A percentile compares a stretch with the other conserved stretches of the same genome.
Conservation (phyloP, 169 alveolate genomes). For the Babesia gibsoni region DNA sequence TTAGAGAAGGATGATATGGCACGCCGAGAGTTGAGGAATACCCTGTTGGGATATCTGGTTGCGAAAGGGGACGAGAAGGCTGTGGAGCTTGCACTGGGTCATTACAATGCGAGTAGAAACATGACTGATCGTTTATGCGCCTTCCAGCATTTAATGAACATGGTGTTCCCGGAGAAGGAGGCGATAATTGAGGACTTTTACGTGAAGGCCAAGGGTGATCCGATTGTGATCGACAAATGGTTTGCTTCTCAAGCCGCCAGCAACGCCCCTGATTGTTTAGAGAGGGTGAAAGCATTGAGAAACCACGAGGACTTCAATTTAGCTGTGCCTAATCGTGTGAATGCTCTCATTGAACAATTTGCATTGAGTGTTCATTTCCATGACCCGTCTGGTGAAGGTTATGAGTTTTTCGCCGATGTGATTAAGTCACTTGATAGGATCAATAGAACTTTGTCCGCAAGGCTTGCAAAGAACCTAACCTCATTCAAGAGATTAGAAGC, state of each 20-base stretch:
- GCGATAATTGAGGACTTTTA: constrained; percentile 49
- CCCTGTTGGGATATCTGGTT: constrained; percentile 51
- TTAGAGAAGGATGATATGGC: constrained; percentile 62
- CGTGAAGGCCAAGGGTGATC: constrained; percentile 59
- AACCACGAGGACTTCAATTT: constrained; percentile 63
- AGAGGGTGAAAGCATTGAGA: constrained; percentile 57
- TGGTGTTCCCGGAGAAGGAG: constrained; percentile 54
- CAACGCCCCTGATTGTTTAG: constrained; percentile 64
- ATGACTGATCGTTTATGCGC: constrained; percentile 61
- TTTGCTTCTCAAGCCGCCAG: constrained; percentile 70
- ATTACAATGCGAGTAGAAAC: constrained; percentile 23
- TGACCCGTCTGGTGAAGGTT: constrained; percentile 79
- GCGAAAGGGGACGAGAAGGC: constrained; percentile 37
- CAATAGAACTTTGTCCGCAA: constrained; percentile 77
- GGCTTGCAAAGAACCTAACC: constrained; percentile 64
- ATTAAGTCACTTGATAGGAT: constrained; percentile 72
- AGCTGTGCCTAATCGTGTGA: constrained; percentile 74
- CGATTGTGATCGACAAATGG: constrained; percentile 73
- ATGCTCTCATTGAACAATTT: constrained; percentile 76
- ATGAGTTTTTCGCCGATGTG: constrained; percentile 77
- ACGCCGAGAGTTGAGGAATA: constrained; percentile 53
- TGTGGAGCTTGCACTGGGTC: constrained; percentile 49
- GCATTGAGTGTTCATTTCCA: constrained; percentile 73
- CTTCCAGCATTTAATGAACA: constrained; percentile 56
- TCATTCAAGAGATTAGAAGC: constrained; percentile 68